Evolutionary conservation across 352 stramenopile genomes (phyloP).

Genomic region (Phytopythium ostracodes): DNA sequence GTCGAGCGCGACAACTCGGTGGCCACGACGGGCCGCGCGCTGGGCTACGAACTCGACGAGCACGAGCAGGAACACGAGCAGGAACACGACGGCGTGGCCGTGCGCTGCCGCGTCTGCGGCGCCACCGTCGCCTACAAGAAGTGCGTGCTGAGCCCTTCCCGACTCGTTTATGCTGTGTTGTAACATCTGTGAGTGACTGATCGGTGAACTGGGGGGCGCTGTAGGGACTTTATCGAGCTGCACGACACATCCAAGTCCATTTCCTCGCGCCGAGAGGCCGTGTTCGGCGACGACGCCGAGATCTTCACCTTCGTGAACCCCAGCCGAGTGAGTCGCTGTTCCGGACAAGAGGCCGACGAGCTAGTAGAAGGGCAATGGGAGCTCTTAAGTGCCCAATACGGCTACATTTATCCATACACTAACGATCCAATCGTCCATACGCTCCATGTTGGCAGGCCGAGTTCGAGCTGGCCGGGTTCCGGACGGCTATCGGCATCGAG

Average conservation of each 20-base stretch:
- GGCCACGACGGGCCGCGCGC: background rate
- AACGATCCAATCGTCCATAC: background rate
- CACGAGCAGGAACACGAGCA: conserved; percentile 10
- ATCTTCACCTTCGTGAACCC: conserved; percentile 81
- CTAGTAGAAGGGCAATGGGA: no score
- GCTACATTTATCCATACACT: no score
- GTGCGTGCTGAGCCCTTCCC: conserved; percentile 21
- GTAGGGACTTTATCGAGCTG: conserved; percentile 66
- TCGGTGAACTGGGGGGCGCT: no score
- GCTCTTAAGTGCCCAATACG: no score
- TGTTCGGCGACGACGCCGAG: conserved; percentile 45
- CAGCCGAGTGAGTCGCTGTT: conserved; percentile 36
- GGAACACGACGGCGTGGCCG: conserved; percentile 26
- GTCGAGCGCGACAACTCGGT: conserved; percentile 6
- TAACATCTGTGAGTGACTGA: no score
- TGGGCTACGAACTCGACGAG: conserved; percentile 13
- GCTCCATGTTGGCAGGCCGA: conserved; percentile 53
- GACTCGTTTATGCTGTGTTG: no score
- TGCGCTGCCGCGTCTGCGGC: conserved; percentile 79
- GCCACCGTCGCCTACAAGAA: conserved; percentile 59
- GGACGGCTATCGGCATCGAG: conserved; percentile 47
- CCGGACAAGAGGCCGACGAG: no score
- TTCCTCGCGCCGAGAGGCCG: conserved; percentile 36
- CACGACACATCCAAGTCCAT: conserved; percentile 75
- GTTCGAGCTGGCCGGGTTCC: conserved; percentile 77